phyloP scores from a whole-genome alignment of 1,139 yeast genomes.

The Sugiyamaella pinicola region DNA sequence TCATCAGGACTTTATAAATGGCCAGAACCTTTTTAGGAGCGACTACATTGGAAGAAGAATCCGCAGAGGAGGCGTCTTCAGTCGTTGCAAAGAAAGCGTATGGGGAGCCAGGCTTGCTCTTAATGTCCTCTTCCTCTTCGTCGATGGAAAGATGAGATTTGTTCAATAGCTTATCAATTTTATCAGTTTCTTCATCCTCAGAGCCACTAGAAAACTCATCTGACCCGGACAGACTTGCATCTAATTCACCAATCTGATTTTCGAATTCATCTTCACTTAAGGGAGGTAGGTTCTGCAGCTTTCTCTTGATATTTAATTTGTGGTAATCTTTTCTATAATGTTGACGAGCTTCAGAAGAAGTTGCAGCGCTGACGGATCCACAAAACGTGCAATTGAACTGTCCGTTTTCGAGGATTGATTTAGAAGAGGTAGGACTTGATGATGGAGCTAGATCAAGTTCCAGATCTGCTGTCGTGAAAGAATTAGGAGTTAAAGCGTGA shows the following conservation, averaged over 20 bases:
- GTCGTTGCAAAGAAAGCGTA: constrained; percentile 57
- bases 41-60: not conserved
- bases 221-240: constrained; percentile 60
- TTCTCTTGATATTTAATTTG: constrained; percentile 61
- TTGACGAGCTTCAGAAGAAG: constrained; percentile 43
- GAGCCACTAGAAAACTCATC: constrained; percentile 38
- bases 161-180: constrained; percentile 11
- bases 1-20: constrained; percentile 67
- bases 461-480: constrained; percentile 19
- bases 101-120: constrained; percentile 51
- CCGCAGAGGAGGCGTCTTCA: constrained; percentile 37
- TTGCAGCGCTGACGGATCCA: constrained; percentile 25
- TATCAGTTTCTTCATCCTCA: constrained; percentile 36
- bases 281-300: constrained; percentile 49
- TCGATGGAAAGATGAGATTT: constrained; percentile 23
- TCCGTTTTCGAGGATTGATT: constrained; percentile 10
- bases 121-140: constrained; percentile 28
- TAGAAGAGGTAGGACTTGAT: constrained; percentile 1
- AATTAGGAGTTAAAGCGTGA: too few relatives aligned
- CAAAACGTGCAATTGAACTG: constrained; percentile 27
- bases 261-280: constrained; percentile 65
- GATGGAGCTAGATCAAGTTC: constrained; percentile 10
- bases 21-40: constrained; percentile 57
- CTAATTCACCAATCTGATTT: constrained; percentile 51
- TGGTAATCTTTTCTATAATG: constrained; percentile 67